Evolutionary conservation across 2,329 filamentous ascomycete genomes (phyloP), one percentile per base, ranked within the genome.

Genomic region (Calycina marina): DNA sequence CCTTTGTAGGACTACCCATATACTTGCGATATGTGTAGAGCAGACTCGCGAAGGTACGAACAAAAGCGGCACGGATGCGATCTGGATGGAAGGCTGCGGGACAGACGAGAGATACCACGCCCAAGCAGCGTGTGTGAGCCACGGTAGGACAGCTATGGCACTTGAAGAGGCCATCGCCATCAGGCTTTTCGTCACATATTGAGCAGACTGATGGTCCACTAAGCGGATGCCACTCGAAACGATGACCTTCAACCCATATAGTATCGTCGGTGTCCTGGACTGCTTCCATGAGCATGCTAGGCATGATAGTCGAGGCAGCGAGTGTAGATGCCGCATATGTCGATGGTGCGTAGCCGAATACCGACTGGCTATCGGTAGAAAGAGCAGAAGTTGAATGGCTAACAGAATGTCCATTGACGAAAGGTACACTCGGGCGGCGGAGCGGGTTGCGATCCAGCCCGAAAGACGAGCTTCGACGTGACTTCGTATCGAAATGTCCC

Each of bases 391-490:
- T 85, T 10, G 80, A 84, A 40, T 74, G 65, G 15, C 75, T 76
- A 9, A 68, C 56, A 32, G 67, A 65, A 43, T 77, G 71, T 4
- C 71, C 70, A 43, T 69, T 72, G 10, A 83, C 62, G 57, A 88
- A 85, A 4, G 85, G 82, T 18, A 77, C 60, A 52, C 72, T 82
- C 4, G 80, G 77, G 25, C 78, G 67, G 43, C 81, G 70, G 13
- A 77, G 57, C 22, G 66, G 67, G 43, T 75, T 68, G 52, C 74
- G 76, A 44, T 83, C 82, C 50, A 86, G 65, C 17, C 78, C 82
- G 56, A 93, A 92, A 1, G 86, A 93, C n/a, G 86, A 93, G 59
- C 86, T 94, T 43, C 88, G 73, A 38, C 86, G 72, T n/a, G 79
- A 79, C 42, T 63, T 67, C 60, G 40, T 57, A 35, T 78, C 72